These are phyloP conservation scores for Podospora pseudocomata DNA, from an alignment of 495 filamentous ascomycete species.

Conservation along the genomic window DNA sequence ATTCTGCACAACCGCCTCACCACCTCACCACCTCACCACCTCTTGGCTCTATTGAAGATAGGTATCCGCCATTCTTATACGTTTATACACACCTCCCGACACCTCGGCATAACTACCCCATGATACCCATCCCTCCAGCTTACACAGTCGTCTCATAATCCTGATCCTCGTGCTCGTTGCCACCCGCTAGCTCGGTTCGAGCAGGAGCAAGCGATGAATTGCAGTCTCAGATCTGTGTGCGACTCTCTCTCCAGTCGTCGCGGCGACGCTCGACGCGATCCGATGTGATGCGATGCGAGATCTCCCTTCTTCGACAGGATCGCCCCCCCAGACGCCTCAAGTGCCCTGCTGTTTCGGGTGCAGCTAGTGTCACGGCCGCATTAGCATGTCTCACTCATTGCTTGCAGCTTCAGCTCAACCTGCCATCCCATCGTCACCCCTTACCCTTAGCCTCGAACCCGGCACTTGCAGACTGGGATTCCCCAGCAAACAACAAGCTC, in stretches of 20 bases:
- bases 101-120: too few relatives aligned
- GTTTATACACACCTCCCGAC: neutral
- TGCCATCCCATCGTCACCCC: conserved; percentile 1
- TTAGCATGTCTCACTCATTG: conserved; percentile 11
- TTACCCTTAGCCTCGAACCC: neutral
- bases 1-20: neutral
- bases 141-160: neutral
- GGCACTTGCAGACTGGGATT: neutral
- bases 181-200: neutral
- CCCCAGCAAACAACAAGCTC: neutral
- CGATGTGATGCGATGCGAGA: neutral
- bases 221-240: neutral
- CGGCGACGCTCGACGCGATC: neutral
- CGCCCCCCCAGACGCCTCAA: conserved; percentile 2
- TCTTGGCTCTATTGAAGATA: too few relatives aligned
- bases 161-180: neutral
- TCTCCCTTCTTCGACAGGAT: neutral
- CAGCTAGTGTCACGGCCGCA: conserved; percentile 2
- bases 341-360: neutral
- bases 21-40: too few relatives aligned
- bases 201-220: neutral
- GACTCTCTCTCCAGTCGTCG: neutral
- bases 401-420: conserved; percentile 3
- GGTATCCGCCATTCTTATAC: neutral
- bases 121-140: neutral